Evolutionary conservation across 495 filamentous ascomycete species (phyloP), one percentile per base, ranked within the genome.

Genomic region (Corynascus novoguineensis): DNA sequence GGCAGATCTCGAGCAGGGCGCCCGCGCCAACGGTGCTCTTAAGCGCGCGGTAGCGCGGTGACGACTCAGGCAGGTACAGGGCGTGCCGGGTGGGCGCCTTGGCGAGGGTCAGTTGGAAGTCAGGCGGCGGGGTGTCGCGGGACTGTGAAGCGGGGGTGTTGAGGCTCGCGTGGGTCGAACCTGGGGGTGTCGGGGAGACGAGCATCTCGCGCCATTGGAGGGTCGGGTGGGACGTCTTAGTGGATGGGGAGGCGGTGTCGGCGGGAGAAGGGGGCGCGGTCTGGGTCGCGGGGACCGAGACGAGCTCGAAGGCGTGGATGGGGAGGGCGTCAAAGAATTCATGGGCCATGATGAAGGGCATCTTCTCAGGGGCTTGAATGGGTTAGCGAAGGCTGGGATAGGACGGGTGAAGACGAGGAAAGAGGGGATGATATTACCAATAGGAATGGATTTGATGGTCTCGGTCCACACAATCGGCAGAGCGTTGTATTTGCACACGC

Each of bases 251-350:
- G 68, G 66, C 78, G 73, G 57, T 69, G 72, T 59, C 59, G 53
- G 62, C 31, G 46, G 66, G 72, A 65, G 71, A 42, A 77, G 70
- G 28, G 77, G 69, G 40, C 55, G 48, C 63, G 72, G 60, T 57
- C 22, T 75, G 66, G 55, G 71, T 70, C 28, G 78, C 70, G 40
- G 81, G 72, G 31, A 90, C 71, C 40, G 71, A 42, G 61, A 71
- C 67, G 24, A 85, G 85, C 66, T 96, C 85, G 71, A 98, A 98
- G 57, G 90, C 87, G 71, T 98, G 90, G 64, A 98, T 96, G 35
- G 93, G 93, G 6, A 97, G 86, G n/a, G 93, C 93, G 65, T 98
- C 93, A 71, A 98, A 97, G 77, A 98, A 97, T 68, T 98, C 93
- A 68, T 98, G 93, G 11, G 92, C 93, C 34, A 97, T 81, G 49